Conservation (phyloP, 1,284 basidiomycete genomes). For the Boletus semigastroideus region DNA sequence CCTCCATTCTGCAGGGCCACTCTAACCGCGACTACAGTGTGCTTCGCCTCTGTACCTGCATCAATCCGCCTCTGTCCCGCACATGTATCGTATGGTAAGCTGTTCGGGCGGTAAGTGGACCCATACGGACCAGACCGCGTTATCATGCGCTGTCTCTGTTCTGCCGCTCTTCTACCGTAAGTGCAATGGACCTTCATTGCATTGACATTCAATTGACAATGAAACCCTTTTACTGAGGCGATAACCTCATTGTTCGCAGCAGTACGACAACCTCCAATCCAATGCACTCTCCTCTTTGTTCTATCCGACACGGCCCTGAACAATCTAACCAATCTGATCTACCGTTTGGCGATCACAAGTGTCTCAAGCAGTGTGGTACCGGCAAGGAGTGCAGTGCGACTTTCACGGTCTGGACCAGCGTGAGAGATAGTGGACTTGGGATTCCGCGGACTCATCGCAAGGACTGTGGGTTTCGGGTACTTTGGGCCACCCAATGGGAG, state of each 20-base stretch:
- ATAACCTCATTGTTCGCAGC: not conserved
- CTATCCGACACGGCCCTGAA: slow-evolving; percentile 8
- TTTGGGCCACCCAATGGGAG: slow-evolving; percentile 14
- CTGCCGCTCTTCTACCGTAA: slow-evolving; percentile 10
- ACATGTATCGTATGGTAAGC: slow-evolving; percentile 5
- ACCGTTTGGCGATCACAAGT: not conserved
- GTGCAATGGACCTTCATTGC: not conserved
- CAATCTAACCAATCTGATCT: slow-evolving; percentile 5
- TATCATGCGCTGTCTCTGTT: slow-evolving; percentile 4
- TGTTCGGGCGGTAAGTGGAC: not conserved
- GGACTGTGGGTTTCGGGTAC: slow-evolving; percentile 14
- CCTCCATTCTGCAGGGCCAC: slow-evolving; percentile 1
- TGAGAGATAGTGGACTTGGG: slow-evolving; percentile 8
- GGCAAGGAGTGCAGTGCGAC: slow-evolving; percentile 8
- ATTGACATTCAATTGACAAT: slow-evolving; percentile 3
- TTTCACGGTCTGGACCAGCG: slow-evolving; percentile 6
- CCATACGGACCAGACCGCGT: slow-evolving; percentile 1
- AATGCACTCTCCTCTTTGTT: slow-evolving; percentile 2
- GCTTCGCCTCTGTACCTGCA: slow-evolving; percentile 1
- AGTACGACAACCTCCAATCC: not conserved
- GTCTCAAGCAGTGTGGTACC: not conserved
- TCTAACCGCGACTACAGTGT: slow-evolving; percentile 6
- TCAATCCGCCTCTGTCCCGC: slow-evolving; percentile 4
- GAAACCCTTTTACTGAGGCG: not conserved
- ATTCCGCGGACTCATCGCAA: slow-evolving; percentile 26